Percentiles rank a stretch among this genome's conserved stretches.
phyloP scores from a whole-genome alignment of 768 basidiomycete genomes.

The Gymnopilus junonius region DNA sequence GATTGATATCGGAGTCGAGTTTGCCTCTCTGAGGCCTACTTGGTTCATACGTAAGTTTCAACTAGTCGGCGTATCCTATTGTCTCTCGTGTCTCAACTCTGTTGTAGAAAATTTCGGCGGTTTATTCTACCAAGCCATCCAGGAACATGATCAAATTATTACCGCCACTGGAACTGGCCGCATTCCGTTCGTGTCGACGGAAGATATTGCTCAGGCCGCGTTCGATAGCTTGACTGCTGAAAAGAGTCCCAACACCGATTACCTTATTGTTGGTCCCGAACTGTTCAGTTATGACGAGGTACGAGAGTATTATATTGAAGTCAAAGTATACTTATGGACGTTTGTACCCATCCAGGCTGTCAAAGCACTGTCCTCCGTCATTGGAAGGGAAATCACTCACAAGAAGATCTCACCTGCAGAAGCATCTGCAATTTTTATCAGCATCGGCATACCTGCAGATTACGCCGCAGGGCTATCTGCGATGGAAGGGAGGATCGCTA shows the following conservation, averaged over 20 bases:
- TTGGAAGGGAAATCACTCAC: slow-evolving; percentile 31
- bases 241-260: slow-evolving; percentile 11
- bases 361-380: slow-evolving; percentile 19
- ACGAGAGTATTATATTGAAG: not conserved
- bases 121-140: slow-evolving; percentile 23
- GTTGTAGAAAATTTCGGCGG: slow-evolving; percentile 33
- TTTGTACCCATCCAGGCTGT: slow-evolving; percentile 21
- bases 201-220: slow-evolving; percentile 33
- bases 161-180: slow-evolving; percentile 23
- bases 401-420: slow-evolving; percentile 21
- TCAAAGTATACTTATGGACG: not conserved
- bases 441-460: not conserved
- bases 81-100: not conserved
- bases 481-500: slow-evolving; percentile 15
- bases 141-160: slow-evolving; percentile 20
- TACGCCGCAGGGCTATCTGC: slow-evolving; percentile 13
- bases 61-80: not conserved
- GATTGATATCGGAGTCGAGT: slow-evolving; percentile 25
- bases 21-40: slow-evolving; percentile 30
- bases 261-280: slow-evolving; percentile 11
- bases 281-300: slow-evolving; percentile 17
- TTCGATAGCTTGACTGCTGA: slow-evolving; percentile 26
- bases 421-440: not conserved
- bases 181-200: slow-evolving; percentile 26
- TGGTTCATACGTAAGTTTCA: slow-evolving; percentile 34